Conservation (phyloP, 169 alveolate genomes). For the Plasmodium vinckei region DNA sequence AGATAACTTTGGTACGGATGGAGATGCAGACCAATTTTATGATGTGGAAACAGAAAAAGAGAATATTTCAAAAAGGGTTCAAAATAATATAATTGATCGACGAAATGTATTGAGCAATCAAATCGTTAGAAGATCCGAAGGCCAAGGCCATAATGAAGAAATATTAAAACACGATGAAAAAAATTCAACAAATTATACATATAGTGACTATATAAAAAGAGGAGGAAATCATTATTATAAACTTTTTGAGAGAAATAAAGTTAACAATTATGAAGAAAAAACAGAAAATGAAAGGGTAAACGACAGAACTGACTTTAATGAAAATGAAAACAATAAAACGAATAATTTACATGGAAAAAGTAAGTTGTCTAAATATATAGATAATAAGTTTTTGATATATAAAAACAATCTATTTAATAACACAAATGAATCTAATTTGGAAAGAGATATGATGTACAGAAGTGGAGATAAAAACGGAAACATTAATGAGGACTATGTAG, state of each 20-base stretch:
- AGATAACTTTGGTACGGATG: too few relatives aligned
- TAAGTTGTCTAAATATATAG: conserved; percentile 31
- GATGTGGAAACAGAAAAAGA: too few relatives aligned
- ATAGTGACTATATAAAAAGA: conserved; percentile 3
- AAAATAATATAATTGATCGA: too few relatives aligned
- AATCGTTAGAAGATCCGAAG: too few relatives aligned
- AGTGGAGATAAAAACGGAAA: not conserved
- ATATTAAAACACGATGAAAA: too few relatives aligned
- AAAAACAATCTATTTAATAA: conserved; percentile 20
- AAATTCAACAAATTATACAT: not conserved
- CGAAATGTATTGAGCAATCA: too few relatives aligned
- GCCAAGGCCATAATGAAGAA: too few relatives aligned
- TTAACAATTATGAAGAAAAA: not conserved
- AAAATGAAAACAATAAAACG: not conserved
- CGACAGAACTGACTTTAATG: not conserved
- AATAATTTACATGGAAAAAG: conserved; percentile 1
- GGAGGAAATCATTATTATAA: not conserved
- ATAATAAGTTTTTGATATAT: conserved; percentile 57
- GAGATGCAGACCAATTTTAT: too few relatives aligned
- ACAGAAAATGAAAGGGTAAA: not conserved
- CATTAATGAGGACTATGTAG: conserved; percentile 1
- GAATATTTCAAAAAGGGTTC: too few relatives aligned
- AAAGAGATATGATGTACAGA: not conserved
- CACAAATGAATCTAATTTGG: not conserved
- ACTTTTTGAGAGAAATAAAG: not conserved